A percentile compares a stretch with the other conserved stretches of the same genome.
These are phyloP conservation scores for Plenodomus biglobosus DNA, from an alignment of 2,329 filamentous ascomycete genomes.

Conservation along the genomic window DNA sequence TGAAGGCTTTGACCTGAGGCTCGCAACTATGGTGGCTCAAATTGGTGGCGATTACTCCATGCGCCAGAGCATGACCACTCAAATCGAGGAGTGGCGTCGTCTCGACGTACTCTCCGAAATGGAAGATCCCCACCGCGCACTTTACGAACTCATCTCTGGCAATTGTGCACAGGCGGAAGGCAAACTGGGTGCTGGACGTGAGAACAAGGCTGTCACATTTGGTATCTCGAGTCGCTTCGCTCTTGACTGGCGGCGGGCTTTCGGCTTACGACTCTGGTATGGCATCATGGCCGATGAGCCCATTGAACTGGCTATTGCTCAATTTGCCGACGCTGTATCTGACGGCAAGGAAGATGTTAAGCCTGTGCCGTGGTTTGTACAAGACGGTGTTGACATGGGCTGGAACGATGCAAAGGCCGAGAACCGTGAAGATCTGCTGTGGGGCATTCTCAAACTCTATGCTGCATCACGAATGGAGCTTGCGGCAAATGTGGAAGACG, in stretches of 20 bases:
- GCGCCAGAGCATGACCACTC: slow-evolving; percentile 73
- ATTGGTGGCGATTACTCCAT: slow-evolving; percentile 73
- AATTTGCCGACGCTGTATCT: slow-evolving; percentile 72
- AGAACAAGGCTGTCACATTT: slow-evolving; percentile 80
- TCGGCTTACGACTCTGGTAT: slow-evolving; percentile 91
- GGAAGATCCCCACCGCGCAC: slow-evolving; percentile 74
- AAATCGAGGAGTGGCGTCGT: slow-evolving; percentile 81
- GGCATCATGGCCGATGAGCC: slow-evolving; percentile 68
- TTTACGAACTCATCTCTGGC: slow-evolving; percentile 87
- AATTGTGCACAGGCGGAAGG: slow-evolving; percentile 85
- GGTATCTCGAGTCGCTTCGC: slow-evolving; percentile 80
- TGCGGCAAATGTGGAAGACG: slow-evolving; percentile 61
- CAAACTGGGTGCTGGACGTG: slow-evolving; percentile 68
- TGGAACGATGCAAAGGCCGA: slow-evolving; percentile 64
- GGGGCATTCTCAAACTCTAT: slow-evolving; percentile 83
- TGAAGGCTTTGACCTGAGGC: slow-evolving; percentile 73
- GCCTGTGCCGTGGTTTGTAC: slow-evolving; percentile 71
- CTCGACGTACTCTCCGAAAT: slow-evolving; percentile 87
- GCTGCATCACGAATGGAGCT: slow-evolving; percentile 56
- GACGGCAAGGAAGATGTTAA: slow-evolving; percentile 68
- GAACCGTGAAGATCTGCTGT: slow-evolving; percentile 74
- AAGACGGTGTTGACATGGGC: slow-evolving; percentile 59
- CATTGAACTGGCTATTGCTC: slow-evolving; percentile 70
- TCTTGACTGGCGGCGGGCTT: slow-evolving; percentile 90
- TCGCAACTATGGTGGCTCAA: slow-evolving; percentile 82